Percentiles rank a stretch among this genome's conserved stretches.
Conservation (phyloP, 2,329 filamentous ascomycete species). For the Exserohilum rostratum region DNA sequence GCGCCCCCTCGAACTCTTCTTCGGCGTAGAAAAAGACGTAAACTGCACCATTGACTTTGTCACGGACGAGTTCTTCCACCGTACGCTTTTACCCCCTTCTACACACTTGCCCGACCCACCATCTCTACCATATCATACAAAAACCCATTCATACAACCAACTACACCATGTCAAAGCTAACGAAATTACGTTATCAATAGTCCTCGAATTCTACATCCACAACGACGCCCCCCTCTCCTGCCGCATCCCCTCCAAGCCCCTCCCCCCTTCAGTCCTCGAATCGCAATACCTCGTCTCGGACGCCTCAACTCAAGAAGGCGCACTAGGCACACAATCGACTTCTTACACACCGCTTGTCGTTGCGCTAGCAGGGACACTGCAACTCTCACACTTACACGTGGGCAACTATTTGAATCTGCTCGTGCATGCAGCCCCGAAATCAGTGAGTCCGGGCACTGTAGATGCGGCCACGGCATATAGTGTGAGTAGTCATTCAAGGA, state of each 20-base stretch:
- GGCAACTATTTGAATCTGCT: conserved; percentile 89
- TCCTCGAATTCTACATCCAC: conserved; percentile 97
- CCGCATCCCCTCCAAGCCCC: conserved; percentile 81
- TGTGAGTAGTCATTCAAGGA: conserved; percentile 66
- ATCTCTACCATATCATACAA: too few species aligned
- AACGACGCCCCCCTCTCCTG: conserved; percentile 92
- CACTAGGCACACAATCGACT: conserved; percentile 39
- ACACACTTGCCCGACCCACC: too few species aligned
- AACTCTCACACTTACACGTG: conserved; percentile 84
- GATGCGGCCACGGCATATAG: conserved; percentile 89
- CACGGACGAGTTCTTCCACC: conserved; percentile 79
- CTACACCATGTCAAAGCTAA: too few species aligned
- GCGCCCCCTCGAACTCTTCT: conserved; percentile 80
- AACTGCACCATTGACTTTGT: conserved; percentile 84
- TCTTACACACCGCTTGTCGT: conserved; percentile 83
- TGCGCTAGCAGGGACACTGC: conserved; percentile 85
- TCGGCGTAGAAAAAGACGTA: conserved; percentile 79
- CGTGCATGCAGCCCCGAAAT: conserved; percentile 69
- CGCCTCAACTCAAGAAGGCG: conserved; percentile 50
- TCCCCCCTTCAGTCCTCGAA: conserved; percentile 49
- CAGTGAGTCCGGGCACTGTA: conserved; percentile 69
- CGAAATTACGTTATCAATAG: too few species aligned
- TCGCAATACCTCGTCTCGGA: conserved; percentile 39
- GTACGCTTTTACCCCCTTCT: neutral
- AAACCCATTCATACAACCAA: neutral